phyloP scores from a whole-genome alignment of 2,329 filamentous ascomycete species.

The Trichothecium roseum region DNA sequence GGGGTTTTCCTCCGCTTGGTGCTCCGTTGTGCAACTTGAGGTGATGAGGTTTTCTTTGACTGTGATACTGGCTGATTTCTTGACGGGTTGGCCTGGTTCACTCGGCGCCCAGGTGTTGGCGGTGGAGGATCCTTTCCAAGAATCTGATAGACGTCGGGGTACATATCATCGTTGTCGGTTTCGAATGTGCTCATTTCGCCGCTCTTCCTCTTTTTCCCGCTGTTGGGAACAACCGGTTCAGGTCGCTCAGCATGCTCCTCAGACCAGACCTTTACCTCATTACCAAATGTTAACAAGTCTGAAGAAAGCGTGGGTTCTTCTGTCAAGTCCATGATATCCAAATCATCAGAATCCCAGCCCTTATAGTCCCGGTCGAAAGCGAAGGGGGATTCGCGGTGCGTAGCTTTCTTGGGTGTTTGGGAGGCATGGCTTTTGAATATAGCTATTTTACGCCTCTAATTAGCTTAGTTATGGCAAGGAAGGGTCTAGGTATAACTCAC shows the following conservation, averaged over 20 bases:
- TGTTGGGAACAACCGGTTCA: slow-evolving; percentile 21
- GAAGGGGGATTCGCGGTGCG: not conserved
- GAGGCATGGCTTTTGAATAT: no score
- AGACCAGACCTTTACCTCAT: slow-evolving; percentile 30
- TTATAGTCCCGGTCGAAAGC: not conserved
- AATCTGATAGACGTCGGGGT: slow-evolving; percentile 43
- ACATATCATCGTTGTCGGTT: slow-evolving; percentile 29
- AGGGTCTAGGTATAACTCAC: no score
- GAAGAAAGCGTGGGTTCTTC: slow-evolving; percentile 22
- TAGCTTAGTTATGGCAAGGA: no score
- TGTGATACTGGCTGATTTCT: no score
- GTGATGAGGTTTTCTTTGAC: not conserved
- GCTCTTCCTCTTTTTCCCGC: slow-evolving; percentile 43
- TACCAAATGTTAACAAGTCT: slow-evolving; percentile 23
- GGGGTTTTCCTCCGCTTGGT: not conserved
- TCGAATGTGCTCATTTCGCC: slow-evolving; percentile 30
- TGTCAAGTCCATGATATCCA: slow-evolving; percentile 30
- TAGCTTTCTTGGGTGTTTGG: slow-evolving; percentile 9
- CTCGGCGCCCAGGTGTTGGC: slow-evolving; percentile 19
- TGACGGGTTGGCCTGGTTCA: no score
- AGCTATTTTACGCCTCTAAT: no score
- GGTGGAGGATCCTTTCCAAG: slow-evolving; percentile 27
- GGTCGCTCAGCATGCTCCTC: slow-evolving; percentile 29
- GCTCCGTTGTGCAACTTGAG: not conserved
- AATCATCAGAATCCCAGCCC: slow-evolving; percentile 19